phyloP scores from a whole-genome alignment of 306 rosid genomes.

The Quercus gilva region DNA sequence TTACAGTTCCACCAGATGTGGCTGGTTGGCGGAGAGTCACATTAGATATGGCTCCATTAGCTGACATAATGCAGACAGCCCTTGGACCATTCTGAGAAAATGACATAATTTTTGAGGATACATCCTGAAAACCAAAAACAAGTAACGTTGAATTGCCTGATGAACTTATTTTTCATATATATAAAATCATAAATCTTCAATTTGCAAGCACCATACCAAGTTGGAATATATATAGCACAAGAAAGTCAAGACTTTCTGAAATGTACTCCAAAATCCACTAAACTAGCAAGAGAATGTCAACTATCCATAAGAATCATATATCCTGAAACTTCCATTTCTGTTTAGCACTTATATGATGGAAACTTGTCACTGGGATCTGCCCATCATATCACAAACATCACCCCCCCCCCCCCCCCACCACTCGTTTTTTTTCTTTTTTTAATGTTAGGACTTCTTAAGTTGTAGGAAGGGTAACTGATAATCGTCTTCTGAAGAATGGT shows the following conservation, averaged over 20 bases:
- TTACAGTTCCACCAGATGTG: slow-evolving; percentile 72
- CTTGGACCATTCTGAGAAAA: slow-evolving; percentile 58
- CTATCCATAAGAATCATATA: background rate
- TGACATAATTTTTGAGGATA: slow-evolving; percentile 53
- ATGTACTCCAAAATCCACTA: background rate
- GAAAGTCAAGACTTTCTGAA: background rate
- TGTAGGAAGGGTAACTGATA: background rate
- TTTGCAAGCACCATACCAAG: background rate
- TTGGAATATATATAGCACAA: background rate
- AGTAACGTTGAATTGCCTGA: background rate
- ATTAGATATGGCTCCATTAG: slow-evolving; percentile 71
- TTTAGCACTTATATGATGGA: background rate
- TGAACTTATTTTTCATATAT: background rate
- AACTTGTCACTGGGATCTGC: background rate
- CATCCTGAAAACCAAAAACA: slow-evolving; percentile 49
- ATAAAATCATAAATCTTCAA: background rate
- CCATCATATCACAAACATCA: background rate
- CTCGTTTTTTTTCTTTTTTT: background rate
- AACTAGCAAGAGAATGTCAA: background rate
- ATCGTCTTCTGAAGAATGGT: background rate
- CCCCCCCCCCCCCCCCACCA: background rate
- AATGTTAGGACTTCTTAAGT: background rate
- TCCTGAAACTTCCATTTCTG: background rate
- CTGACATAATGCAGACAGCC: slow-evolving; percentile 59
- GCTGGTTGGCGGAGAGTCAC: slow-evolving; percentile 69